Base-by-base conservation (phyloP, 768 basidiomycete genomes). In the Naganishia kalamii region DNA sequence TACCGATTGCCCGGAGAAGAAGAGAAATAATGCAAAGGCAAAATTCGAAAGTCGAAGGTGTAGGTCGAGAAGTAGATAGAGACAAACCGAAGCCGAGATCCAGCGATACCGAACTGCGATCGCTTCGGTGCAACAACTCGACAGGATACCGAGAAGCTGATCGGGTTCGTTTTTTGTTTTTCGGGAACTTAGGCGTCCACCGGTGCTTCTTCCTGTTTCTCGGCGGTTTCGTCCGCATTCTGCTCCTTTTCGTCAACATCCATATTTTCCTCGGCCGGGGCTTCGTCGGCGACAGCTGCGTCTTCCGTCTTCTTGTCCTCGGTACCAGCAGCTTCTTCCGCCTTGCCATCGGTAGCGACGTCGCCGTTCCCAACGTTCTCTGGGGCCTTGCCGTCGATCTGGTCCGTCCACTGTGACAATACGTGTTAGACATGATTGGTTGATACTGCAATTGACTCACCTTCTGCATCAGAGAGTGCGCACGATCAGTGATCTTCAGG, bases 401-500 rank as follows among this genome's bases (percentile, higher is more conserved):
- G 60, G 30, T 60, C 60, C 3, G 49, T 49, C 66, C 66, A 62
- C 60, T 67, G 21, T 17, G 43, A 54, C 1, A 15, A 29, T n/a
- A n/a, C 23, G 32, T 29, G 10, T 10, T 40, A 32, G 41, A n/a
- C 41, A 27, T 21, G 17, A 4, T 3, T 30, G n/a, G 41, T 29
- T n/a, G 25, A 27, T 25, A 17, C 23, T 35, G 19, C 13, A 37
- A 33, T 27, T 35, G 21, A 69, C 73, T 61, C 30, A 76, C 75
- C 43, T 84, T 85, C 66, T 86, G 82, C 67, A 90, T 86, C 19
- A 91, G 81, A 27, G 82, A 83, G 68, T 83, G 82, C 13, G 88
- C 86, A 27, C 89, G 85, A 7, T 85, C 82, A 33, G 84, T 83
- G 81, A 91, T 88, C 68, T 86, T 82, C 81, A 85, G 84, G 71